Conservation (phyloP, 2,329 filamentous ascomycete species). For the Pseudocercospora musae region DNA sequence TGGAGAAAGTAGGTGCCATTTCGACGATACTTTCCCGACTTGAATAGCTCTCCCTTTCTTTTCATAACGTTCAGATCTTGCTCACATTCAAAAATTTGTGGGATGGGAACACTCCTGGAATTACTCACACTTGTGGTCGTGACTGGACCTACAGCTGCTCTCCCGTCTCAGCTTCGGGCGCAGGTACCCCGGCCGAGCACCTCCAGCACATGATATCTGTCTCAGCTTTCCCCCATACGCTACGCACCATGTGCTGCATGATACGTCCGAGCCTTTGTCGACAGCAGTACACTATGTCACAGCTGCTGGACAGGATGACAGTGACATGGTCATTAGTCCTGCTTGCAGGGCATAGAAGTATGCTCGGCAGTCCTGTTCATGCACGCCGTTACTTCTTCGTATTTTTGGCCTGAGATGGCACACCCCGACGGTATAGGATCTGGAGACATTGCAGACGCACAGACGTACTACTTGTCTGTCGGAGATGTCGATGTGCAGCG, state of each 20-base stretch:
- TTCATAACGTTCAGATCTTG: background rate
- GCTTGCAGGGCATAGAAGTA: constrained; percentile 2
- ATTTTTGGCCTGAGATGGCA: constrained; percentile 9
- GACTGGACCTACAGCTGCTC: constrained; percentile 4
- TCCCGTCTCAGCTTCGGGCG: background rate
- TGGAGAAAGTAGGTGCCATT: constrained; percentile 2
- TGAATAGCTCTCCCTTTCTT: background rate
- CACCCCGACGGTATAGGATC: constrained; percentile 4
- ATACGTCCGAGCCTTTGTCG: background rate
- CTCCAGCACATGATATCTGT: constrained; percentile 5
- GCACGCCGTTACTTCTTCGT: background rate
- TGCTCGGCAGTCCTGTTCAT: background rate
- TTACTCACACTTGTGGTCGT: constrained; percentile 2
- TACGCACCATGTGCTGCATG: constrained; percentile 3
- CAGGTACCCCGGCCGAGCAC: background rate
- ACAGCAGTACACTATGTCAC: constrained; percentile 3
- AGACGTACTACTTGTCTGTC: constrained; percentile 21
- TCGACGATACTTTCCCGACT: background rate
- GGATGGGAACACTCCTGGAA: background rate
- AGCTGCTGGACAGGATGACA: constrained; percentile 1
- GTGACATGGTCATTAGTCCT: constrained; percentile 9
- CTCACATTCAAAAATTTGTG: background rate
- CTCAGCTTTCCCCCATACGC: background rate
- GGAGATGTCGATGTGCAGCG: constrained; percentile 18
- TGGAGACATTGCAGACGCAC: constrained; percentile 9